Evolutionary conservation across 805 yeast genomes (phyloP).

Genomic region (Isabelozyma pseudorhagii): DNA sequence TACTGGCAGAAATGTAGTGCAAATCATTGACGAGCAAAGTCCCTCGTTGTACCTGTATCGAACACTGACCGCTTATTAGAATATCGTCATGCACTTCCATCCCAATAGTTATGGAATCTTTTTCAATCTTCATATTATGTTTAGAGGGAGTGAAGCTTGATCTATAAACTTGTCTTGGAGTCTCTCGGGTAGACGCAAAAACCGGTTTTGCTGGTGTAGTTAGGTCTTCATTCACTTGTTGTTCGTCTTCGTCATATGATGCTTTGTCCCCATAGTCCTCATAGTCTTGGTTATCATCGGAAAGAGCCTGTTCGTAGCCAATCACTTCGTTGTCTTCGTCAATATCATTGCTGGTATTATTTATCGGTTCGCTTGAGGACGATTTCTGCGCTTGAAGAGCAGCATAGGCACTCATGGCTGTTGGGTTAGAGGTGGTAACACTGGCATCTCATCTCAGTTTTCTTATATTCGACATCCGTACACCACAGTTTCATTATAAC

Average conservation of each 20-base stretch:
- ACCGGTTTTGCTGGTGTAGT: neutral
- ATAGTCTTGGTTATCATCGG: neutral
- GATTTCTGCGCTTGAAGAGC: neutral
- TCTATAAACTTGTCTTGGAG: neutral
- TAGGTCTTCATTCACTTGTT: neutral
- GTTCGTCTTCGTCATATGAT: neutral
- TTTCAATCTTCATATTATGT: constrained; percentile 34
- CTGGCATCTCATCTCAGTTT: neutral
- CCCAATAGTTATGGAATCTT: constrained; percentile 35
- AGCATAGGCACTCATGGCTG: neutral
- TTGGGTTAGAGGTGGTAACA: neutral
- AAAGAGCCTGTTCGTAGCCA: neutral
- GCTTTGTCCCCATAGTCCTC: neutral
- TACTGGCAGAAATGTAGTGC: constrained; percentile 18
- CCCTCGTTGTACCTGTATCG: constrained; percentile 44
- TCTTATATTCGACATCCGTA: neutral
- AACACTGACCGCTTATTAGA: constrained; percentile 47
- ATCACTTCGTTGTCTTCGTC: neutral
- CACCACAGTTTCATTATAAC: neutral
- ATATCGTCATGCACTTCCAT: constrained; percentile 41
- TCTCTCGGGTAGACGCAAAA: neutral
- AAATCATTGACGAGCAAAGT: constrained; percentile 41
- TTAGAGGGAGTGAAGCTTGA: constrained; percentile 38
- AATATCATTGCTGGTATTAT: neutral
- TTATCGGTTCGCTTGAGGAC: neutral